Conservation (phyloP, 768 basidiomycete species). For the Gloeostereum incarnatum region DNA sequence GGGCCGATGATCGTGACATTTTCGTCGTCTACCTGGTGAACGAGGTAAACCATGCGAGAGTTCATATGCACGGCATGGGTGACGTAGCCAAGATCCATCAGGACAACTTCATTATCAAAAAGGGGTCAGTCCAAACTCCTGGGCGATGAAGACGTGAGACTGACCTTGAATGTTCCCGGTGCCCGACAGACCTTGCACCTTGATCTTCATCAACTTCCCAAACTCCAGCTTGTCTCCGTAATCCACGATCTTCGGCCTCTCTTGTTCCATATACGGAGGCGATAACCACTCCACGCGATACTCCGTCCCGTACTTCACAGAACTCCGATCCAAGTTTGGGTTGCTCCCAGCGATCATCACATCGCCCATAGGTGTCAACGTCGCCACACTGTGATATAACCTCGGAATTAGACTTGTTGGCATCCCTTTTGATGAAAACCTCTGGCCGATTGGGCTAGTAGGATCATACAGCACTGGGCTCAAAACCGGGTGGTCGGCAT, state of each 20-base stretch:
- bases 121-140: neutral
- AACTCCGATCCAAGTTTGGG: constrained; percentile 74
- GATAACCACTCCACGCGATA: constrained; percentile 83
- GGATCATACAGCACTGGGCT: constrained; percentile 68
- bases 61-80: constrained; percentile 75
- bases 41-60: constrained; percentile 65
- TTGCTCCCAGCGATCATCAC: constrained; percentile 81
- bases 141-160: constrained; percentile 4
- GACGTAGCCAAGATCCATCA: constrained; percentile 80
- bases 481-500: constrained; percentile 65
- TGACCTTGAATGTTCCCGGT: constrained; percentile 42
- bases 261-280: constrained; percentile 68
- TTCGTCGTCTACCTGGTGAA: constrained; percentile 25
- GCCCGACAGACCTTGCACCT: constrained; percentile 27
- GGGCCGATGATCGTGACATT: constrained; percentile 48
- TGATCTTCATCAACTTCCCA: constrained; percentile 35
- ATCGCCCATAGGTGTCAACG: constrained; percentile 59
- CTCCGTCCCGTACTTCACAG: constrained; percentile 68
- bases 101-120: constrained; percentile 34
- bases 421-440: constrained; percentile 53
- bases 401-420: constrained; percentile 60
- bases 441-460: constrained; percentile 34
- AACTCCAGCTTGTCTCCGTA: constrained; percentile 30
- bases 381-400: constrained; percentile 80
- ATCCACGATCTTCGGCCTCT: constrained; percentile 43